Evolutionary conservation across 2,329 filamentous ascomycete species (phyloP), one percentile per base, ranked within the genome.

Genomic region (Phialophora macrospora): DNA sequence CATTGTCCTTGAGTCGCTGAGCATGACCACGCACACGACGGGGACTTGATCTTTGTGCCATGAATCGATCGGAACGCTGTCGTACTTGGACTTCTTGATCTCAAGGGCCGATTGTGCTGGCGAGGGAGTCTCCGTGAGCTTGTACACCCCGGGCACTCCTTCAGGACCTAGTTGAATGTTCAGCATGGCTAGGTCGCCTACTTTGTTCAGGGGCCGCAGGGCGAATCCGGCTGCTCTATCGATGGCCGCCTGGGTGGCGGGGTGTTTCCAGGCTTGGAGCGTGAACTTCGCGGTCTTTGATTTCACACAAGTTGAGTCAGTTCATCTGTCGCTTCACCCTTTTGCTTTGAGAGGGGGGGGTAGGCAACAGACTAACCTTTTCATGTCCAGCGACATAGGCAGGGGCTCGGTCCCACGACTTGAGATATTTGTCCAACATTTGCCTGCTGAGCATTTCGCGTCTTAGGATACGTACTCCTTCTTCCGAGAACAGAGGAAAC

Each of bases 401-500:
- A 17, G 58, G 58, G n/a, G 58, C 58, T 4, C 58, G 58, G 5
- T 51, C 58, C 58, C 58, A 60, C 7, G 48, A 52, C 58, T 17
- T 60, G n/a, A 80, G 80, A 74, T 82, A 87, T 51, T 85, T 83
- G 2, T 81, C 75, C 54, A 83, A 77, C 2, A 87, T 84, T 20
- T 82, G 78, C 0, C 82, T 77, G 54, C 81, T 81, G 51, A 88
- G 79, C 28, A 88, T 80, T 74, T 89, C 87, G 0, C 76, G 76
- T 61, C 87, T 80, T 79, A 89, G 88, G 60, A 83, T 80, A 71
- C 82, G 75, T 46, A 89, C 80, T 0, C 86, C 86, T 55, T 87
- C 85, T 24, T 80, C 72, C 5, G 83, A 84, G 74, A 89, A 89
- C n/a, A 89, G 80, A 0, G 79, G 80, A 74, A 89, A 89, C 0